Evolutionary conservation across 257 asterid species (phyloP).

Genomic region (Jacaranda mimosifolia): DNA sequence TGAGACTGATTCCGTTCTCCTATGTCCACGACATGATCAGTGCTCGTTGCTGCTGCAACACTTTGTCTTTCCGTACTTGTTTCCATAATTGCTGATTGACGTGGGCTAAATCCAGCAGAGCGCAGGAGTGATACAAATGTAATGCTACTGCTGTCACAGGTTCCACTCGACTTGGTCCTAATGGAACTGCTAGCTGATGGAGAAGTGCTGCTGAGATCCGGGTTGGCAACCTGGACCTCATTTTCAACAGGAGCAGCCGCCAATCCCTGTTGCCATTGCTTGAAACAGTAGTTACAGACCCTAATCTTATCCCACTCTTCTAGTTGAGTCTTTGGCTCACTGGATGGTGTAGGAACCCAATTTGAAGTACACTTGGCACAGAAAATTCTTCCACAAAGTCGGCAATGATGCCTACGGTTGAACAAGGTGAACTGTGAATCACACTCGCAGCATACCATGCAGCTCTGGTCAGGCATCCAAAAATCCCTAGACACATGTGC

Average conservation of each 20-base stretch:
- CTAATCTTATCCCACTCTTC: slow-evolving; percentile 76
- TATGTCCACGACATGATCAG: slow-evolving; percentile 40
- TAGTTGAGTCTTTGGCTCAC: slow-evolving; percentile 41
- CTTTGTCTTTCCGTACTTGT: slow-evolving; percentile 48
- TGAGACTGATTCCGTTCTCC: slow-evolving; percentile 47
- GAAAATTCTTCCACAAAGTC: slow-evolving; percentile 85
- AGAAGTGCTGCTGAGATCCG: slow-evolving; percentile 52
- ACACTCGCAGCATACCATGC: slow-evolving; percentile 93
- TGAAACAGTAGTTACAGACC: slow-evolving; percentile 82
- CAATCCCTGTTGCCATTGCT: slow-evolving; percentile 71
- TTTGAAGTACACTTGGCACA: slow-evolving; percentile 84
- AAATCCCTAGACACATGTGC: slow-evolving; percentile 80
- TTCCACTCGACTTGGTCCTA: slow-evolving; percentile 75
- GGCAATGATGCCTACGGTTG: slow-evolving; percentile 94
- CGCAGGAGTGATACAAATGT: slow-evolving; percentile 62
- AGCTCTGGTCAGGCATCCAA: slow-evolving; percentile 97
- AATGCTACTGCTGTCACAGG: slow-evolving; percentile 61
- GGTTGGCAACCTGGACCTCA: slow-evolving; percentile 54
- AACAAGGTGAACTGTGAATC: slow-evolving; percentile 79
- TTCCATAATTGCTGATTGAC: slow-evolving; percentile 57
- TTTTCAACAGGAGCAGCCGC: slow-evolving; percentile 46
- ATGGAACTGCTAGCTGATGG: slow-evolving; percentile 70
- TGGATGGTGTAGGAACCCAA: slow-evolving; percentile 63
- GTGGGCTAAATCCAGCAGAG: slow-evolving; percentile 60
- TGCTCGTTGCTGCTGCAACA: slow-evolving; percentile 45